Evolutionary conservation across 331 rosid species (phyloP), one percentile per base, ranked within the genome.

Genomic region (Quercus lobata): DNA sequence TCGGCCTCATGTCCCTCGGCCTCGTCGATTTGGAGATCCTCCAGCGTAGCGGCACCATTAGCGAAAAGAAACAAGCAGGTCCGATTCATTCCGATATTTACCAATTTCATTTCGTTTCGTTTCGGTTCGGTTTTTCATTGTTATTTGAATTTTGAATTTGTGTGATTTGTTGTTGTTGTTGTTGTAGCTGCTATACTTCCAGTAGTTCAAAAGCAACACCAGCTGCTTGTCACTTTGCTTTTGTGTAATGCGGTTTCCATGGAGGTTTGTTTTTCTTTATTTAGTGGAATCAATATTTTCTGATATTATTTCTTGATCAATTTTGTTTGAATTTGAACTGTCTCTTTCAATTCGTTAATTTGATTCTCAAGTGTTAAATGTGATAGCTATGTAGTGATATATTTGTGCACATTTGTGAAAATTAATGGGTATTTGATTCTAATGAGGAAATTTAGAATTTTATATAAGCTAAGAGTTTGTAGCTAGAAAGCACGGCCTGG

Each of bases 11-110:
- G 99, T 96, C 99, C 68, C 97, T 96, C 11, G 87, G 97, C 65
- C 97, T 88, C 75, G 99, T 96, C 21, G 99, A 96, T 72, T 98
- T 96, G 69, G 99, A 96, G 89, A 96, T 96, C 81, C 92, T 96
- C 56, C 91, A 89, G 82, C 94, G 93, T 4, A 96, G 99, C 57
- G 99, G 99, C 55, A 79, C 97, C 76, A 84, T 88, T 1, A 4
- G 89, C 12, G 97, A 96, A 92, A 96, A 96, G 56, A 93, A 89
- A 25, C 98, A 96, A 89, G 97, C 99, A 29, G 99, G 98, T 94
- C 68, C 46, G 57, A 19, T 24, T 55, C 22, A 25, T 70, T 44
- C 6, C 24, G 5, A 7, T 60, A 72, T 52, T 53, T 73, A 75
- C 44, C 12, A 5, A 6, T 49, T 34, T 58, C 6, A n/a, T 56